Evolutionary conservation across 2,329 filamentous ascomycete species (phyloP).

Genomic region (Aureobasidium pullulans): DNA sequence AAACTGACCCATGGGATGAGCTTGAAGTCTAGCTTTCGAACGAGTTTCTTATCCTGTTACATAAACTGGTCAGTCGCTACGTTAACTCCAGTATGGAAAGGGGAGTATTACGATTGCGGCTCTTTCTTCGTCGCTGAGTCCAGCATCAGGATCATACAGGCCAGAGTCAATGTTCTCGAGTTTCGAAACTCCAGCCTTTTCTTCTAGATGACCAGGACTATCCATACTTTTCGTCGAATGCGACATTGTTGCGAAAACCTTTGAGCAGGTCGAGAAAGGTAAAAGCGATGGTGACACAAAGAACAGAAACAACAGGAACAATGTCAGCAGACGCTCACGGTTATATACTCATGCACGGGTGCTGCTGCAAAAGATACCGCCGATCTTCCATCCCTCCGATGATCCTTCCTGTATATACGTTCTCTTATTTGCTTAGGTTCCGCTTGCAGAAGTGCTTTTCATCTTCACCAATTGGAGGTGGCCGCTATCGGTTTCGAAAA

Average conservation of each 20-base stretch:
- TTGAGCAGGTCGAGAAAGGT: neutral
- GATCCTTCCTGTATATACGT: slow-evolving; percentile 1
- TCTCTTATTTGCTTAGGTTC: neutral
- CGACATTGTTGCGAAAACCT: neutral
- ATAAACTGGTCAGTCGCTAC: neutral
- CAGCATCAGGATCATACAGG: slow-evolving; percentile 52
- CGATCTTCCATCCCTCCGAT: neutral
- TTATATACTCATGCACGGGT: neutral
- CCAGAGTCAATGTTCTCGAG: neutral
- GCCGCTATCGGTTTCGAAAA: neutral
- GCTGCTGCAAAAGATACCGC: neutral
- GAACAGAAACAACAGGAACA: neutral
- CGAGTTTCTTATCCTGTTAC: slow-evolving; percentile 51
- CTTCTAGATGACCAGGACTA: neutral
- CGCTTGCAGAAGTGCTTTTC: neutral
- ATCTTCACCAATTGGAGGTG: neutral
- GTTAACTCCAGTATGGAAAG: neutral
- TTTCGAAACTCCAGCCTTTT: neutral
- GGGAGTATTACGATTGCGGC: slow-evolving; percentile 47
- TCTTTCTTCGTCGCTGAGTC: slow-evolving; percentile 56
- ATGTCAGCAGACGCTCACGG: neutral
- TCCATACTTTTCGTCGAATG: neutral
- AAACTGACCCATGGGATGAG: slow-evolving; percentile 52
- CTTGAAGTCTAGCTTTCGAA: slow-evolving; percentile 55
- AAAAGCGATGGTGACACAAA: neutral